A percentile compares a stretch with the other conserved stretches of the same genome.
These are phyloP conservation scores for Candida sanyaensis DNA, from an alignment of 1,139 yeast species.

Conservation along the genomic window DNA sequence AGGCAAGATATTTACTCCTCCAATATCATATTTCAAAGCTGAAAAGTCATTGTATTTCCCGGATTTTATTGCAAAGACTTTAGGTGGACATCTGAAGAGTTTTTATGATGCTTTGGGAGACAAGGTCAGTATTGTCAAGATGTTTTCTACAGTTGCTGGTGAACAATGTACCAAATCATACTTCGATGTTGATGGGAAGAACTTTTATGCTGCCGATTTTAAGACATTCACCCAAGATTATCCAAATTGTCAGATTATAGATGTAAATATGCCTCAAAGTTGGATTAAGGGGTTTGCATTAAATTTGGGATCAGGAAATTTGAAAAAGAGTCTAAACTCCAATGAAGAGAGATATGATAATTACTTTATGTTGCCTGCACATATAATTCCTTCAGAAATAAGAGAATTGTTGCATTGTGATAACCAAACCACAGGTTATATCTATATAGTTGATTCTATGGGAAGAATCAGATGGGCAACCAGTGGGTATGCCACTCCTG, in stretches of 20 bases:
- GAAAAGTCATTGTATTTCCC: slow-evolving; percentile 87
- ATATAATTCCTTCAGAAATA: slow-evolving; percentile 57
- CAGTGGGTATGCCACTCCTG: slow-evolving; percentile 72
- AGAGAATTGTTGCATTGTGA: slow-evolving; percentile 66
- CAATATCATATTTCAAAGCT: slow-evolving; percentile 68
- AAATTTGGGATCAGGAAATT: slow-evolving; percentile 49
- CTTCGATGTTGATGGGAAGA: slow-evolving; percentile 44
- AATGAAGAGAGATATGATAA: slow-evolving; percentile 48
- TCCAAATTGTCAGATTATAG: slow-evolving; percentile 69
- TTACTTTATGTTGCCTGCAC: slow-evolving; percentile 67
- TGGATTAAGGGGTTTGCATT: slow-evolving; percentile 66
- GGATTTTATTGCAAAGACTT: slow-evolving; percentile 65
- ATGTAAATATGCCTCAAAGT: slow-evolving; percentile 73
- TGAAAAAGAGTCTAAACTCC: slow-evolving; percentile 46
- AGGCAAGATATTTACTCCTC: slow-evolving; percentile 85
- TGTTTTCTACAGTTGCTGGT: slow-evolving; percentile 73
- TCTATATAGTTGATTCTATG: slow-evolving; percentile 71
- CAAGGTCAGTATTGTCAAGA: slow-evolving; percentile 63
- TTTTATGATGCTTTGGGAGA: slow-evolving; percentile 37
- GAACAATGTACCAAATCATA: slow-evolving; percentile 66
- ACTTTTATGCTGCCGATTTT: slow-evolving; percentile 35
- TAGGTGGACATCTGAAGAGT: slow-evolving; percentile 43
- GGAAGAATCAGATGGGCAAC: slow-evolving; percentile 91
- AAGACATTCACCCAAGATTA: slow-evolving; percentile 30
- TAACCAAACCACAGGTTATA: slow-evolving; percentile 81